Percentiles rank a stretch among this genome's conserved stretches.
Conservation (phyloP, 2,329 filamentous ascomycete genomes). For the Apiospora sp. region DNA sequence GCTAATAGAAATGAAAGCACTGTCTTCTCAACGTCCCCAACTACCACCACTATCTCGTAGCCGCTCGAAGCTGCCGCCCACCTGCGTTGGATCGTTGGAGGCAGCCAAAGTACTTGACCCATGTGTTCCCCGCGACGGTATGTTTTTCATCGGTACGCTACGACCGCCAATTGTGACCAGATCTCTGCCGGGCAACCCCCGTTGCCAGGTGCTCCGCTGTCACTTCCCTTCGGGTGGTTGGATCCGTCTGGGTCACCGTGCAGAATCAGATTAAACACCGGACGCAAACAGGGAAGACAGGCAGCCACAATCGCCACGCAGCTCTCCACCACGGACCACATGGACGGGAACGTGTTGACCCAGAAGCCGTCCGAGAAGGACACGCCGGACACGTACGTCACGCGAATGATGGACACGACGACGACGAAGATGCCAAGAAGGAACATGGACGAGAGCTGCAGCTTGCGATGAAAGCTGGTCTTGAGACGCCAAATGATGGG, state of each 20-base stretch:
- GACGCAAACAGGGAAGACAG: conserved; percentile 1
- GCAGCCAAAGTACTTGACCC: not conserved
- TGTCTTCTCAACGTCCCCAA: too few species aligned
- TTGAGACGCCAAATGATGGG: not conserved
- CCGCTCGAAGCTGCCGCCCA: not conserved
- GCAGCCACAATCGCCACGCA: conserved; percentile 16
- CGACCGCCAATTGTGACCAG: not conserved
- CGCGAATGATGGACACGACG: conserved; percentile 4
- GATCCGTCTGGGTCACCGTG: not conserved
- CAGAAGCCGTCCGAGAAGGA: conserved; percentile 23
- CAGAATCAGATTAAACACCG: conserved; percentile 1
- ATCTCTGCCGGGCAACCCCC: not conserved
- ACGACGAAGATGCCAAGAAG: not conserved
- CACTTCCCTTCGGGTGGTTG: not conserved
- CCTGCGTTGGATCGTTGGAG: not conserved
- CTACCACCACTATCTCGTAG: not conserved
- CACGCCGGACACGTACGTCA: conserved; percentile 2
- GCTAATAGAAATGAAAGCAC: too few species aligned
- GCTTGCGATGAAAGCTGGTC: not conserved
- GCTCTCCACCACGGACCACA: conserved; percentile 6
- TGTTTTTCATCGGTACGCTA: not conserved
- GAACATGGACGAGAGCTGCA: not conserved
- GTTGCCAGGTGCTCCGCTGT: too few species aligned
- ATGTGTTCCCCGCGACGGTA: not conserved
- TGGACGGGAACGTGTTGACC: conserved; percentile 1